Base-by-base conservation (phyloP, 192 early-diverging fungal genomes). In the Mortierella alpina region DNA sequence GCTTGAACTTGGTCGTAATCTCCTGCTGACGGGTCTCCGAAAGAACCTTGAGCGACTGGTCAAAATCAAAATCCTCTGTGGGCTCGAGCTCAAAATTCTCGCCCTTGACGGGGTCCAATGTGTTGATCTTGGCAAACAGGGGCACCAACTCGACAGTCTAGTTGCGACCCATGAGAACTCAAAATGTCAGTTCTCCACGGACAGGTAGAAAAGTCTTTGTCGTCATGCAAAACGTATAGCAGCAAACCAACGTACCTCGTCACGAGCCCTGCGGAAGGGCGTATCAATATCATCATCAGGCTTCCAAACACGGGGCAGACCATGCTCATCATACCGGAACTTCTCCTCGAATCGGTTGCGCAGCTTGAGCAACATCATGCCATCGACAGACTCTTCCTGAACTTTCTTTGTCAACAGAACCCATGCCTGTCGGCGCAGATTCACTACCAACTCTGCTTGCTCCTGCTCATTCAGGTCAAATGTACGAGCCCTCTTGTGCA, bases 221-320 rank as follows among this genome's bases (percentile, higher is more conserved):
- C 1, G 45, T 14, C 12, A 20, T 41, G 4, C 7, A 55, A 11
- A 5, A 12, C 18, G 23, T 51, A 7, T 46, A 5, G 47, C 70
- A 56, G 57, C 45, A 18, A 18, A 18, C 15, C 15, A 55, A 55
- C 63, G 42, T 82, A 85, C 86, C 11, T 90, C 89, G 14, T 91
- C 88, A 70, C 93, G 88, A 5, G 97, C 93, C 44, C 74, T 75
- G 46, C 89, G 87, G 85, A 96, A 99, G 64, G 89, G 88, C 20
- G 87, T 84, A 78, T 99, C 97, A 63, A 99, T 97, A 82, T 97
- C 96, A 83, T 99, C 98, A 31, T 91, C 90, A 5, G 96, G 94
- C 63, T 90, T 92, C 98, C 98, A 99, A 42, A 99, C 93, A 50
- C 95, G 88, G 18, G 98, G 98, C 31, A 99, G 77, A 22, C 97